Evolutionary conservation across 371 early-diverging fungal species (phyloP), one percentile per base, ranked within the genome.

Genomic region (Apophysomyces ossiformis): DNA sequence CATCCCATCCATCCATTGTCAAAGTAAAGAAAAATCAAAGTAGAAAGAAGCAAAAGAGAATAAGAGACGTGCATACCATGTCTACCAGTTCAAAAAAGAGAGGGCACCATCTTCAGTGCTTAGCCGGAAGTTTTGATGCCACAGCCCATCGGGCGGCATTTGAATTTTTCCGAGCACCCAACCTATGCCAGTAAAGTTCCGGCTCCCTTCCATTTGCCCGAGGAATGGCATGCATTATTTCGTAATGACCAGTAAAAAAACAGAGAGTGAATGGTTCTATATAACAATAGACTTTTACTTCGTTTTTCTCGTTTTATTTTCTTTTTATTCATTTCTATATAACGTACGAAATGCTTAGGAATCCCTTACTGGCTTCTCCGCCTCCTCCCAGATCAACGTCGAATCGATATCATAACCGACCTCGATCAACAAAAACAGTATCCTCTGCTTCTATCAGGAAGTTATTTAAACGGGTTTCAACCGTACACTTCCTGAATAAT

Each of bases 401-500:
- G n/a, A 36, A 35, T 66, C 57, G 26, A 15, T 36, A 36, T 47
- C 13, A 16, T 39, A 8, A 57, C 62, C 9, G 16, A 57, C 11
- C 61, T 58, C 7, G 18, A 35, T 35, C 67, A 6, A 46, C 63
- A 50, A 70, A 66, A 47, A 58, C 63, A 6, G 45, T 65, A 18
- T 70, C 70, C n/a, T 65, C 66, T 15, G 70, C 66, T n/a, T 66
- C 66, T 0, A 62, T 66, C 44, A 60, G 58, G 32, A 44, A 54
- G 12, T 63, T 70, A 26, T 70, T 70, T 47, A 58, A 57, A 15
- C 58, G 32, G 37, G 21, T 43, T 32, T 43, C 46, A 62, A 45
- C 37, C 47, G 59, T 6, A 63, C 57, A 9, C 59, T 39, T 4
- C 63, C 68, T 7, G 59, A 61, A 11, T 26, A 26, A 26, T 38